A percentile compares a stretch with the other conserved stretches of the same genome.
Conservation (phyloP, 2,329 filamentous ascomycete genomes). For the Colletotrichum costaricense region DNA sequence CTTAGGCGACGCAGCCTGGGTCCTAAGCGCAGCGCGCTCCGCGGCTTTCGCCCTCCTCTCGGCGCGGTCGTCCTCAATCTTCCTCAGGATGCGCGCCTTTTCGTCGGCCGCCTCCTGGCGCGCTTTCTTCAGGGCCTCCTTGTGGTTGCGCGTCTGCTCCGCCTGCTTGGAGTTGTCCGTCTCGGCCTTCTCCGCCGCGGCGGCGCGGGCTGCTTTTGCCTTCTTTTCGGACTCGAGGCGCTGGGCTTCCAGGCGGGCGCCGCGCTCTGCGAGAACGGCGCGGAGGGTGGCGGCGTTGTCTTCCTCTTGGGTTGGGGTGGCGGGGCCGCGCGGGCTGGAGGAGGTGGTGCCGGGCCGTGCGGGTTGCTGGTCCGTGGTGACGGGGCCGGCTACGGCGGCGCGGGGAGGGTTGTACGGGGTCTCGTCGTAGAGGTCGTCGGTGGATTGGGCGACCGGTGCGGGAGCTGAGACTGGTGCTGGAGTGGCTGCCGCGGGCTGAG, state of each 20-base stretch:
- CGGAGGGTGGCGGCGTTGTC: constrained; percentile 40
- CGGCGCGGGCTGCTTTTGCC: constrained; percentile 61
- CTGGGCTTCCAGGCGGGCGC: constrained; percentile 55
- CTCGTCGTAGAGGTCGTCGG: constrained; percentile 15
- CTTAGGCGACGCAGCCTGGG: constrained; percentile 41
- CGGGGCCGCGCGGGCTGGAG: constrained; percentile 41
- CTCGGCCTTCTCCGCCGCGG: constrained; percentile 58
- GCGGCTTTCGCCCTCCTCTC: constrained; percentile 71
- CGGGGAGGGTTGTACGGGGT: constrained; percentile 6
- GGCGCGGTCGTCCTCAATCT: constrained; percentile 81
- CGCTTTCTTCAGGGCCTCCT: constrained; percentile 69
- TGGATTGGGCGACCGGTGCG: background rate
- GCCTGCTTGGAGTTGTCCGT: constrained; percentile 43
- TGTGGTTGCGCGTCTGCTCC: constrained; percentile 56
- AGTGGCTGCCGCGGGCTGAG: background rate
- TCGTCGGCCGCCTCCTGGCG: constrained; percentile 76
- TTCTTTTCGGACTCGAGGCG: constrained; percentile 58
- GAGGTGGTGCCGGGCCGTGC: constrained; percentile 34
- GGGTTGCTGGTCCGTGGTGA: constrained; percentile 13
- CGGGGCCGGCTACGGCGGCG: background rate
- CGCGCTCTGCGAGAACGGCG: constrained; percentile 62
- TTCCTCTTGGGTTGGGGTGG: constrained; percentile 38
- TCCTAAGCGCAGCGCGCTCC: constrained; percentile 56
- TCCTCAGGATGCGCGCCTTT: constrained; percentile 75
- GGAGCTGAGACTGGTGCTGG: background rate